Evolutionary conservation across 495 filamentous ascomycete genomes (phyloP), one percentile per base, ranked within the genome.

Genomic region (Penicillium roqueforti): DNA sequence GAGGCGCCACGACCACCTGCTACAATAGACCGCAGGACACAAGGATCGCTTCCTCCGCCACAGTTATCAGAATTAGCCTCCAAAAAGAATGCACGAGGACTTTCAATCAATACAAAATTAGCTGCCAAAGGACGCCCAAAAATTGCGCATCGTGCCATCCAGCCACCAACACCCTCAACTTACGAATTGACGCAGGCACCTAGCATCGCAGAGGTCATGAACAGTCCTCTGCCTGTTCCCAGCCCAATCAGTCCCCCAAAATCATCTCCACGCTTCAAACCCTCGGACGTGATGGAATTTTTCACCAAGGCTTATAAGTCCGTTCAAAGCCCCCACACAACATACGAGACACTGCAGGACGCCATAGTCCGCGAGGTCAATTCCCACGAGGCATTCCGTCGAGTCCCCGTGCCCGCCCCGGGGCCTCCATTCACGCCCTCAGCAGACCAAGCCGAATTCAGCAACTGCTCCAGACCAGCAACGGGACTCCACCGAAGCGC

Each of bases 351-450:
- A 14, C 58, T 77, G 9, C 73, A 77, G 49, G 75, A 77, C 59
- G 71, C 73, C 32, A 77, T 77, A 39, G 60, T 77, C 22, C 68
- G 75, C 10, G 75, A 77, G 51, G 74, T 77, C 48, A 77, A 77
- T 34, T 77, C 75, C 2, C 75, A 77, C 42, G 75, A 77, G 37
- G 75, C 75, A 11, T 77, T 77, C 47, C 64, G 58, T 16, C 64
- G 65, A 14, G 68, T 77, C 8, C 68, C 73, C 37, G 37, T 70
- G 39, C 68, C 73, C 16, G 58, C 51, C n/a, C 54, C 59, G 22
- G 74, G 71, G 0, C 66, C 69, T 13, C 66, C 67, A 3, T 71
- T 74, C 42, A 75, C 72, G 1, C 75, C 74, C 11, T 64, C 68
- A 5, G 39, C 67, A 20, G 60, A 53, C 3, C 54, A 69, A 25